Evolutionary conservation across 2,329 filamentous ascomycete species (phyloP).

Genomic region (Didymella exigua): DNA sequence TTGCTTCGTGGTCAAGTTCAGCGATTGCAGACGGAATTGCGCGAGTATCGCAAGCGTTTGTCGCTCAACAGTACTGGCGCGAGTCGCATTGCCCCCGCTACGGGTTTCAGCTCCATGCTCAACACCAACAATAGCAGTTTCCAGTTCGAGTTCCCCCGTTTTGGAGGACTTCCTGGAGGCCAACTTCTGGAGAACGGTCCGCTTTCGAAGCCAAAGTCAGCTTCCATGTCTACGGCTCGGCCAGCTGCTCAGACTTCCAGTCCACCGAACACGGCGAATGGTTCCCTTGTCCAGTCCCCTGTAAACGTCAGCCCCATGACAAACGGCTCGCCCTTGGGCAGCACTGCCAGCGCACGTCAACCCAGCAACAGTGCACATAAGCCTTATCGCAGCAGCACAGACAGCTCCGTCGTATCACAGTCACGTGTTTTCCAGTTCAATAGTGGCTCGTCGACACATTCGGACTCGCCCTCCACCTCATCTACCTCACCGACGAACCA

Average conservation of each 20-base stretch:
- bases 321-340: conserved; percentile 43
- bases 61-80: conserved; percentile 62
- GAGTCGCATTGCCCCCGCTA: conserved; percentile 55
- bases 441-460: conserved; percentile 53
- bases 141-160: conserved; percentile 94
- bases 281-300: conserved; percentile 36
- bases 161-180: conserved; percentile 67
- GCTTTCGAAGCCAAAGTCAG: conserved; percentile 40
- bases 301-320: conserved; percentile 40
- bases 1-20: conserved; percentile 86
- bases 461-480: conserved; percentile 58
- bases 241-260: conserved; percentile 45
- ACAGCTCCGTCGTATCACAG: conserved; percentile 49
- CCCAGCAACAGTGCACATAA: conserved; percentile 25
- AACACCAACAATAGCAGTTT: conserved; percentile 71
- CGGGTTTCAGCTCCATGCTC: conserved; percentile 53
- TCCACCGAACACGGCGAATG: conserved; percentile 40
- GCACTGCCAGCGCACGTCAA: conserved; percentile 34
- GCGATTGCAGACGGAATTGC: conserved; percentile 80
- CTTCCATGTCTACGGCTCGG: conserved; percentile 35
- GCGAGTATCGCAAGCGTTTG: conserved; percentile 87
- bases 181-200: conserved; percentile 59
- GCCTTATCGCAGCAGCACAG: conserved; percentile 44
- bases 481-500: conserved; percentile 57
- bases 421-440: conserved; percentile 59